Conservation (phyloP, 2,329 filamentous ascomycete genomes). For the Hymenoscyphus repandus region DNA sequence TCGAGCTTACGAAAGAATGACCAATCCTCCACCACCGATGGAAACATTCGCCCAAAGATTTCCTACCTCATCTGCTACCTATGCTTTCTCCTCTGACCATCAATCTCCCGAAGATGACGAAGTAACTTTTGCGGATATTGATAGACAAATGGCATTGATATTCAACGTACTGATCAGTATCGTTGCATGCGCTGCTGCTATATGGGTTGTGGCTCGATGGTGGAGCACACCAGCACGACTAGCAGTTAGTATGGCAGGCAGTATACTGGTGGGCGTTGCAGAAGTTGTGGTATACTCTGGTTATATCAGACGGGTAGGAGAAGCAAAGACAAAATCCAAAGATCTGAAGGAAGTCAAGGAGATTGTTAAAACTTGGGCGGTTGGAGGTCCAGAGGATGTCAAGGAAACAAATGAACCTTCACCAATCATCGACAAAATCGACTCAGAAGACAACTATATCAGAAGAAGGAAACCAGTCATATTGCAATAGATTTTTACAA, state of each 20-base stretch:
- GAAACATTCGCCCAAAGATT: slow-evolving; percentile 58
- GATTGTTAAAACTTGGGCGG: slow-evolving; percentile 67
- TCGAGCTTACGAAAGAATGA: slow-evolving; percentile 75
- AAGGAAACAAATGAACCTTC: slow-evolving; percentile 7
- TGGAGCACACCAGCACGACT: slow-evolving; percentile 68
- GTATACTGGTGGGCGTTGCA: slow-evolving; percentile 63
- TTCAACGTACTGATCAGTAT: slow-evolving; percentile 88
- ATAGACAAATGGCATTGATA: slow-evolving; percentile 78
- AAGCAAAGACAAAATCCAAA: slow-evolving; percentile 60
- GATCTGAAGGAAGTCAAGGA: slow-evolving; percentile 60
- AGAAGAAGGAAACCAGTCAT: background rate
- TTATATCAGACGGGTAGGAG: slow-evolving; percentile 65
- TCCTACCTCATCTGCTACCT: slow-evolving; percentile 45
- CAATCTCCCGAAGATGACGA: slow-evolving; percentile 52
- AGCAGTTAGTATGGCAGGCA: slow-evolving; percentile 66
- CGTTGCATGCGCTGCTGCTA: slow-evolving; percentile 67
- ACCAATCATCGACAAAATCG: background rate
- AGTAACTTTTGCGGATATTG: slow-evolving; percentile 65
- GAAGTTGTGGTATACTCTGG: slow-evolving; percentile 74
- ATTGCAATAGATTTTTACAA: too few relatives aligned
- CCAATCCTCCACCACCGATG: slow-evolving; percentile 50
- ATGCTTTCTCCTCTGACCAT: slow-evolving; percentile 47
- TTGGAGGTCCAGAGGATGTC: slow-evolving; percentile 37
- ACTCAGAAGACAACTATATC: background rate
- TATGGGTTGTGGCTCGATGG: slow-evolving; percentile 74